Conservation (phyloP, 83 land plant species). For the Picea mariana region DNA sequence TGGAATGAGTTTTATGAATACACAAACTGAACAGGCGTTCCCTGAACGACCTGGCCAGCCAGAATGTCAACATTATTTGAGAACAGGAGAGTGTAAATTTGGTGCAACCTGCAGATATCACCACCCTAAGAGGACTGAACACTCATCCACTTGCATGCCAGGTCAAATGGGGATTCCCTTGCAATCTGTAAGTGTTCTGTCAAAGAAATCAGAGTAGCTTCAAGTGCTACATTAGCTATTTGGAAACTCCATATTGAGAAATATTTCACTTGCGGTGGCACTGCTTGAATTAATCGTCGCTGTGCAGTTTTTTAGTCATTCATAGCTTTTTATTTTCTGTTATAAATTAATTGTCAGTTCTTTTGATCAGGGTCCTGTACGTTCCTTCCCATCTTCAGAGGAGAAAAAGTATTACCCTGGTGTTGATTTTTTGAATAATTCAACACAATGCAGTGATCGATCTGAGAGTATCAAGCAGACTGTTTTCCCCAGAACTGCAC, state of each 20-base stretch:
- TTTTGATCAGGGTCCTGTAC: conserved; percentile 25
- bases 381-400: conserved; percentile 27
- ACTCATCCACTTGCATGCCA: too few relatives aligned
- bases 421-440: too few relatives aligned
- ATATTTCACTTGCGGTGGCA: background rate
- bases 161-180: background rate
- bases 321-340: background rate
- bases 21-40: conserved; percentile 12
- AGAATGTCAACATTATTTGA: conserved; percentile 82
- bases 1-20: background rate
- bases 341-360: background rate
- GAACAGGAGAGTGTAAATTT: too few relatives aligned
- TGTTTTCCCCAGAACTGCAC: too few relatives aligned
- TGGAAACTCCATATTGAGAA: background rate
- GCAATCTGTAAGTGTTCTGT: conserved; percentile 1
- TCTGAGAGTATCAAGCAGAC: too few relatives aligned
- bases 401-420: too few relatives aligned
- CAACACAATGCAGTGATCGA: too few relatives aligned
- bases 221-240: background rate
- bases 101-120: too few relatives aligned
- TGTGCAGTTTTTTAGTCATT: background rate
- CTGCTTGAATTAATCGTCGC: background rate
- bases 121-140: too few relatives aligned
- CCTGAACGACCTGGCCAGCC: conserved; percentile 87
- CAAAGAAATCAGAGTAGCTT: background rate